Conservation (phyloP, 768 basidiomycete genomes). For the Trametes maxima region DNA sequence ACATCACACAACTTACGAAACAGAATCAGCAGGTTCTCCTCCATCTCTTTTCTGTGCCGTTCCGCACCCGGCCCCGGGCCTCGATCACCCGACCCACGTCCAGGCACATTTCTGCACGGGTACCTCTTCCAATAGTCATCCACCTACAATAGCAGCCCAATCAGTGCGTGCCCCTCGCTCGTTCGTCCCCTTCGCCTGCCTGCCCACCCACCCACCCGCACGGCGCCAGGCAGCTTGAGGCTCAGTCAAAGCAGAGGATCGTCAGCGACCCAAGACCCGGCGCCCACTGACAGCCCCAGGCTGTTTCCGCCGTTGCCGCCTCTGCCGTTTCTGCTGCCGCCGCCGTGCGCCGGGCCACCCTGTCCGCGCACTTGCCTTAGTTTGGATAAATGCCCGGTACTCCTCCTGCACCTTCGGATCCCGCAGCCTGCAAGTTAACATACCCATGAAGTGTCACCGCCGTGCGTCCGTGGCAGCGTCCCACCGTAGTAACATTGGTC, state of each 20-base stretch:
- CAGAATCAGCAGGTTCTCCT: constrained; percentile 72
- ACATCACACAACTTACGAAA: constrained; percentile 53
- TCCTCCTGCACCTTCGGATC: constrained; percentile 61
- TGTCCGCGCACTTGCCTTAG: constrained; percentile 49
- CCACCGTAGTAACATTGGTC: no score
- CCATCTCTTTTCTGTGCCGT: constrained; percentile 47
- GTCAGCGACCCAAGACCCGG: background rate
- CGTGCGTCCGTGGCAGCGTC: no score
- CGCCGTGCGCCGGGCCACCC: background rate
- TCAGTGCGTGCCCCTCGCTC: background rate
- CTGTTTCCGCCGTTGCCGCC: no score
- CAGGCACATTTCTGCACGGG: constrained; percentile 22
- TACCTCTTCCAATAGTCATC: constrained; percentile 48
- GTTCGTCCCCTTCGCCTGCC: no score
- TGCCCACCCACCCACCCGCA: no score
- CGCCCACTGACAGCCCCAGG: no score
- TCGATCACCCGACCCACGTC: constrained; percentile 1
- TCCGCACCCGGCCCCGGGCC: constrained; percentile 10
- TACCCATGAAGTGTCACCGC: constrained; percentile 30
- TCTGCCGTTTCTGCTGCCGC: background rate
- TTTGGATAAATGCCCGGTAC: constrained; percentile 64
- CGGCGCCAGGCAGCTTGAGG: background rate
- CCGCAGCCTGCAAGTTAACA: constrained; percentile 60
- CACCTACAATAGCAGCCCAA: constrained; percentile 41
- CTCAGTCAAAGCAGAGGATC: background rate